These are phyloP conservation scores for Collariella sp. DNA, from an alignment of 495 filamentous ascomycete species.

Conservation along the genomic window DNA sequence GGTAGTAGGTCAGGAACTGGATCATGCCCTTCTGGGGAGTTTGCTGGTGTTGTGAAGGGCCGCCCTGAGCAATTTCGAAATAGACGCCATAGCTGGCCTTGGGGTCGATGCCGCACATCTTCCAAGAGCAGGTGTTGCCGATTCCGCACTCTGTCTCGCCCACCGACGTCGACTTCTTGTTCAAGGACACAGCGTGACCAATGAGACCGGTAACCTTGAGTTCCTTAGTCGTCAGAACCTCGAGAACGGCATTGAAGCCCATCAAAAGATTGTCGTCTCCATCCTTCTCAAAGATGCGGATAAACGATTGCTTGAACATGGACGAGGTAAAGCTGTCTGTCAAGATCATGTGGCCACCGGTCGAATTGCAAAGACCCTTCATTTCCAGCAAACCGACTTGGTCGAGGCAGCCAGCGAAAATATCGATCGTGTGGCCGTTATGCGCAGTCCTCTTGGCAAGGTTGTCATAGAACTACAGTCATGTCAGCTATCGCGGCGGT, in stretches of 20 bases:
- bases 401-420: conserved; percentile 96
- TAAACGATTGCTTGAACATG: conserved; percentile 99
- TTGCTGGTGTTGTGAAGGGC: conserved; percentile 75
- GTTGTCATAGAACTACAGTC: conserved; percentile 82
- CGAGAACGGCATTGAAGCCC: conserved; percentile 96
- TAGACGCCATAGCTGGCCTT: conserved; percentile 90
- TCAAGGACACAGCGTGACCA: conserved; percentile 89
- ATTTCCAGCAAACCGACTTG: conserved; percentile 98
- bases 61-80: conserved; percentile 96
- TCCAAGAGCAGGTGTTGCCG: conserved; percentile 98
- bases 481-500: conserved; percentile 16
- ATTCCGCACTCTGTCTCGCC: conserved; percentile 98
- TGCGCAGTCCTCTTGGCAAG: conserved; percentile 94
- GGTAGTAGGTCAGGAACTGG: conserved; percentile 98
- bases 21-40: conserved; percentile 90
- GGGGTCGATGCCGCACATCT: conserved; percentile 98
- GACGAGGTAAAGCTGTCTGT: conserved; percentile 99
- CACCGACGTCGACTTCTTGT: conserved; percentile 96
- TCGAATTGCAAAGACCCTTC: conserved; percentile 95
- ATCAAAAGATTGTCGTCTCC: conserved; percentile 88
- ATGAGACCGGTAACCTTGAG: conserved; percentile 98
- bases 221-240: conserved; percentile 96
- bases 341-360: conserved; percentile 95
- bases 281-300: conserved; percentile 96
- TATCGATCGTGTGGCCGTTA: conserved; percentile 95